Evolutionary conservation across 768 basidiomycete species (phyloP).

Genomic region (Clavulina sp.): DNA sequence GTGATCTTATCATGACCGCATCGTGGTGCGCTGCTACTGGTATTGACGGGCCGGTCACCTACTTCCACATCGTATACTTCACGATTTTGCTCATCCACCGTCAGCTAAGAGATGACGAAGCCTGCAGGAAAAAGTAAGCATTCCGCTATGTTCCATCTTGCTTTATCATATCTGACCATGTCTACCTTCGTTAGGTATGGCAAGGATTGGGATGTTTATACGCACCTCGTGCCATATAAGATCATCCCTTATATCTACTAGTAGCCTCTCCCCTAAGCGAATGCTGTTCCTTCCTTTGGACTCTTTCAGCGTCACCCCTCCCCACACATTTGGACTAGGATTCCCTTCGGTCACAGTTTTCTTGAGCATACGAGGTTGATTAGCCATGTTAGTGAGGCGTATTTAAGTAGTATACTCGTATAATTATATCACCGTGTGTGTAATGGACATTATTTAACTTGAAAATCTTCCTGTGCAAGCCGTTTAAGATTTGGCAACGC

Average conservation of each 20-base stretch:
- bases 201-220: conserved; percentile 86
- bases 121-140: conserved; percentile 70
- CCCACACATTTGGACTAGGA: too few species aligned
- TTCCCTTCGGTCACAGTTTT: too few species aligned
- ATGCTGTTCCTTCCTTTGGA: too few species aligned
- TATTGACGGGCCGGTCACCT: conserved; percentile 82
- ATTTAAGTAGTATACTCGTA: too few species aligned
- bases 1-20: conserved; percentile 74
- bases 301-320: too few species aligned
- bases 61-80: conserved; percentile 89
- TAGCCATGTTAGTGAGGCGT: too few species aligned
- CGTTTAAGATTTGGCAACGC: too few species aligned
- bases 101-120: conserved; percentile 80
- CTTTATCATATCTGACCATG: neutral
- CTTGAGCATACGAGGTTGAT: too few species aligned
- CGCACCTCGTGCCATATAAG: conserved; percentile 63
- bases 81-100: conserved; percentile 76
- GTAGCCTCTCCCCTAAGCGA: too few species aligned
- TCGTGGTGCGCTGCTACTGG: conserved; percentile 92
- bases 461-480: too few species aligned
- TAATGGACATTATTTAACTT: too few species aligned
- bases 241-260: conserved; percentile 76
- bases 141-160: neutral
- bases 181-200: conserved; percentile 45
- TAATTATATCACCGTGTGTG: too few species aligned